Percentiles rank a stretch among this genome's conserved stretches.
Conservation (phyloP, 2,329 filamentous ascomycete genomes). For the Xenoacremonium recifei region DNA sequence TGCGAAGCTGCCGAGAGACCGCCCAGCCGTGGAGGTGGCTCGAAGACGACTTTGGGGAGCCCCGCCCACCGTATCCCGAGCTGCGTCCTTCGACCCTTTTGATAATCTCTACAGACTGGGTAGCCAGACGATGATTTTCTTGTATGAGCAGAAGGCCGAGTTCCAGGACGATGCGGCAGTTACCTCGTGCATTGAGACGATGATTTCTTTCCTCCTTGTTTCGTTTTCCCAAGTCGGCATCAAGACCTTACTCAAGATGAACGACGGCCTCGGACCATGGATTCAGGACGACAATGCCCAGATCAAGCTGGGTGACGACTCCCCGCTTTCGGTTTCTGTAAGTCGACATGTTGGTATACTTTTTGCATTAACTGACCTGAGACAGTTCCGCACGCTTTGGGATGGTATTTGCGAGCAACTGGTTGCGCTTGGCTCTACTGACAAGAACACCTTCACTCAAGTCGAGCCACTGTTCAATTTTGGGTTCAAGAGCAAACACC, state of each 20-base stretch:
- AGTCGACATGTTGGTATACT: slow-evolving; percentile 23
- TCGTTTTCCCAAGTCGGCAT: slow-evolving; percentile 50
- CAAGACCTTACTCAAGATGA: slow-evolving; percentile 57
- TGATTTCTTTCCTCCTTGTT: slow-evolving; percentile 51
- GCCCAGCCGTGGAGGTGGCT: slow-evolving; percentile 63
- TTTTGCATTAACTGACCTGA: slow-evolving; percentile 24
- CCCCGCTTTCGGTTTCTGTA: slow-evolving; percentile 44
- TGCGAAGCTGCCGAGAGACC: slow-evolving; percentile 57
- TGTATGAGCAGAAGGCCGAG: slow-evolving; percentile 49
- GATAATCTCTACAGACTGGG: slow-evolving; percentile 64
- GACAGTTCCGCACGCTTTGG: slow-evolving; percentile 51
- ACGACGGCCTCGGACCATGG: slow-evolving; percentile 63
- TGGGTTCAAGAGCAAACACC: slow-evolving; percentile 58
- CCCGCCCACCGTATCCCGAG: slow-evolving; percentile 24
- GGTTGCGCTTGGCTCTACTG: slow-evolving; percentile 31
- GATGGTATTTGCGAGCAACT: slow-evolving; percentile 43
- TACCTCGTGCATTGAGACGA: slow-evolving; percentile 50
- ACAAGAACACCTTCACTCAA: slow-evolving; percentile 45
- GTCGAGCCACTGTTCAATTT: slow-evolving; percentile 56
- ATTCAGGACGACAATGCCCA: slow-evolving; percentile 54
- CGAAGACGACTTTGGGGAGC: slow-evolving; percentile 62
- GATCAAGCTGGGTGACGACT: slow-evolving; percentile 40
- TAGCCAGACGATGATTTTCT: slow-evolving; percentile 47
- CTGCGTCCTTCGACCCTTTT: slow-evolving; percentile 61
- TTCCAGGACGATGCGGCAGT: slow-evolving; percentile 37